Conservation (phyloP, 805 yeast genomes). For the Metschnikowia kunwiensis region DNA sequence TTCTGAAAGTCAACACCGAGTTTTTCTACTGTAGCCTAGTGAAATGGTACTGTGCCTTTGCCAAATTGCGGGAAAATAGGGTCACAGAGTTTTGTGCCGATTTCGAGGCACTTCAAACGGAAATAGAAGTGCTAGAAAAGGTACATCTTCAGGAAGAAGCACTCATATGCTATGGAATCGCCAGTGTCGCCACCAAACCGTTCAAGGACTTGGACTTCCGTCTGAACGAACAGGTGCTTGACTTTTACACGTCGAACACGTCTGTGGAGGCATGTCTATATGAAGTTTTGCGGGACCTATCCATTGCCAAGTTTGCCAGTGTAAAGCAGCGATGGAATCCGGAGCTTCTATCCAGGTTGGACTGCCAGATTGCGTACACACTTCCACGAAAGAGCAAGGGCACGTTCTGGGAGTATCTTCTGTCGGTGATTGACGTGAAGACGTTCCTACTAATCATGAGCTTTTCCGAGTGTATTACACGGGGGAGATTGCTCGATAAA, state of each 20-base stretch:
- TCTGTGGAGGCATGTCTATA: slow-evolving; percentile 7
- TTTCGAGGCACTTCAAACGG: slow-evolving; percentile 18
- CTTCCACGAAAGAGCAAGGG: slow-evolving; percentile 13
- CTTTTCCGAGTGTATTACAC: slow-evolving; percentile 23
- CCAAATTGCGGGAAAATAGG: slow-evolving; percentile 26
- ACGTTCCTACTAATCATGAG: slow-evolving; percentile 29
- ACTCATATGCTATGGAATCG: slow-evolving; percentile 24
- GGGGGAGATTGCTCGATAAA: slow-evolving; percentile 22
- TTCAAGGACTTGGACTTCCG: slow-evolving; percentile 23
- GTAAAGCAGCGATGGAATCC: slow-evolving; percentile 14
- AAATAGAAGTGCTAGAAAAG: slow-evolving; percentile 1
- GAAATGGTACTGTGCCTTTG: slow-evolving; percentile 22
- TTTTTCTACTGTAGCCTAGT: slow-evolving; percentile 22
- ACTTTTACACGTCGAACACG: slow-evolving; percentile 16
- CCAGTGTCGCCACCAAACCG: slow-evolving; percentile 27
- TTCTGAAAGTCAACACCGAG: slow-evolving; percentile 17
- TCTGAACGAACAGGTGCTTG: slow-evolving; percentile 20
- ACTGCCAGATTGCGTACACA: slow-evolving; percentile 10
- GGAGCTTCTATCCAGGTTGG: slow-evolving; percentile 4
- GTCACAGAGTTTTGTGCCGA: slow-evolving; percentile 25
- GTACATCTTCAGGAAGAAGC: slow-evolving; percentile 15
- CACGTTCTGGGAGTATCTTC: slow-evolving; percentile 23
- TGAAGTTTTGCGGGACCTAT: slow-evolving; percentile 21
- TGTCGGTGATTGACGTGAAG: slow-evolving; percentile 30
- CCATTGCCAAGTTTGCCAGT: slow-evolving; percentile 20